These are phyloP conservation scores for Citrullus colocynthis DNA, from an alignment of 306 rosid species.

Conservation along the genomic window DNA sequence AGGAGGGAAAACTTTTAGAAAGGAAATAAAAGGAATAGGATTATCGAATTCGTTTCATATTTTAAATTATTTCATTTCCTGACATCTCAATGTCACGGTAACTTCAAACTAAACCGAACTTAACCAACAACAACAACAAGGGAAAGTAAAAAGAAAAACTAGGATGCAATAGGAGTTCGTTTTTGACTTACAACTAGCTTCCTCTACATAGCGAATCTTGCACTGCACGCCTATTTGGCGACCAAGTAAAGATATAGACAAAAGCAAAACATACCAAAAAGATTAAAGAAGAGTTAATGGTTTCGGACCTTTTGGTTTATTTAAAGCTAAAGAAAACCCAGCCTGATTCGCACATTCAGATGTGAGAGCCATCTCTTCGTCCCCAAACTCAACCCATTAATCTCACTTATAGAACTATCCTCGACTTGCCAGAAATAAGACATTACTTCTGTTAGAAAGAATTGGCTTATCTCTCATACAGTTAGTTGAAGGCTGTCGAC, in stretches of 20 bases:
- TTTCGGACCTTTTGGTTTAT: neutral
- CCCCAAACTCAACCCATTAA: neutral
- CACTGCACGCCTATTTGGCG: constrained; percentile 6
- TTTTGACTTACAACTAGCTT: neutral
- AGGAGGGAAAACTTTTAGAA: neutral
- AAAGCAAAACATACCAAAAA: neutral
- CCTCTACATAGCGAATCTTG: constrained; percentile 1
- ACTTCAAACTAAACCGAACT: neutral
- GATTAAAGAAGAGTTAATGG: neutral
- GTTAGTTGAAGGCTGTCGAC: neutral
- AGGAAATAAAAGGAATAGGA: neutral
- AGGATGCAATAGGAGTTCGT: neutral
- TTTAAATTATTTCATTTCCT: neutral
- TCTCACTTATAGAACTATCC: neutral
- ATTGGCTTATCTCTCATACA: neutral
- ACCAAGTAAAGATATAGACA: neutral
- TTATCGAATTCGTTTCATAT: neutral
- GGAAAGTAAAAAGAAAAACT: neutral
- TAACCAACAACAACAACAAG: neutral
- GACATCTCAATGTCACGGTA: neutral
- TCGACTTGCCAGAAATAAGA: neutral
- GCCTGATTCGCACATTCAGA: neutral
- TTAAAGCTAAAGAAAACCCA: neutral
- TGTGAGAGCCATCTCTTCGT: neutral
- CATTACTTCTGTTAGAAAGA: neutral